Evolutionary conservation across 305 asterid species (phyloP), one percentile per base, ranked within the genome.

Genomic region (Solanum hybrid): DNA sequence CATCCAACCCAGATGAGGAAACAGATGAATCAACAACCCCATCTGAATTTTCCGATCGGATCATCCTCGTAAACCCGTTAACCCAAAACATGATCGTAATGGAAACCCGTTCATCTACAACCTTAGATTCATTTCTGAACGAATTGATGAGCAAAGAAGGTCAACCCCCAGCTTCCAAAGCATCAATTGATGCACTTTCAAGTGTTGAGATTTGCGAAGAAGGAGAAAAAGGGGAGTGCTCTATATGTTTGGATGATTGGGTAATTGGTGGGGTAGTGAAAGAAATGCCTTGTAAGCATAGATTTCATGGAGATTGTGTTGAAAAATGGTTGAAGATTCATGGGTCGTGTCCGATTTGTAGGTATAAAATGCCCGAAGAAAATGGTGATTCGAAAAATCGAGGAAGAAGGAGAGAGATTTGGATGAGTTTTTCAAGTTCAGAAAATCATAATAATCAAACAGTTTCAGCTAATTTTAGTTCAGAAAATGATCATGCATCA

Each of bases 331-430:
- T 96, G 91, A 91, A 85, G 27, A 90, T 93, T 85, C 97, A 96
- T 84, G 99, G 98, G 22, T 92, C 98, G 34, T 96, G 99, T 92
- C 99, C 99, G 15, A 94, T 96, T 89, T 96, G 99, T 82, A 89
- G 98, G 70, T 91, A 94, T 79, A 93, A 94, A 72, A 94, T 96
- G 99, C 99, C 98, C 13, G 94, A 89, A 81, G 97, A 94, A 31
- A 95, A 93, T 7, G 57, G 24, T 34, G 92, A 87, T 7, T 79
- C 41, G 57, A 86, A 79, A 57, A 93, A 73, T n/a, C 22, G 90
- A 37, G 89, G 93, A 24, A 85, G 94, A 33, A 87, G 96, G 89
- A 79, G 96, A 89, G 97, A 88, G 89, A 84, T 93, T 92, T 94
- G 94, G 97, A 89, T 96, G 87, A 92, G 94, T 24, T 90, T 95